Base-by-base conservation (phyloP, 148 eudicot genomes). In the Gaultheria prostrata region DNA sequence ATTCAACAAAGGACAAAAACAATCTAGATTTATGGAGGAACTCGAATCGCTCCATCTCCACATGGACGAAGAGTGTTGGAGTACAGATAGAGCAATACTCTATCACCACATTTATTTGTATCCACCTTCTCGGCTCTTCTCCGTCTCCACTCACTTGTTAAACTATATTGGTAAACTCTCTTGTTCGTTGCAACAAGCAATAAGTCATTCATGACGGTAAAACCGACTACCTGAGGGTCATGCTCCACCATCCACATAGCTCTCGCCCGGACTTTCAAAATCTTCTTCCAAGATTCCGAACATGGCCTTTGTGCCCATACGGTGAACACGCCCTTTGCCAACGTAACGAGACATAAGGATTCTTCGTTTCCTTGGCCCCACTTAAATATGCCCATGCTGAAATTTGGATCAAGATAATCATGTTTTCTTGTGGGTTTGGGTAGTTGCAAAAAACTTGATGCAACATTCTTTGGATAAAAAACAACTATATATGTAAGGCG, bases 41-140 rank as follows among this genome's bases (percentile, higher is more conserved):
- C 11, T 21, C 0, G 65, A 21, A 11, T 6, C 11, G 65, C 65
- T 59, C 65, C 65, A 59, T 20, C 11, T 21, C 81, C 81, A 10
- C 81, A 78, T 9, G 48, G 69, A 9, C 81, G 81, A 20, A 78
- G 48, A 33, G 81, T 78, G n/a, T 30, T 78, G 39, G 67, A 78
- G 4, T 78, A 56, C 1, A 30, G 35, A 33, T 78, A 63, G 48
- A 78, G 20, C 1, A 18, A 56, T 6, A 33, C 69, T 0, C 3
- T 32, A 3, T 8, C 17, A 8, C 67, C 32, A 11, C 81, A 78
- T 78, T 13, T 21, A 54, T 78, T 24, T 1, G 15, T 12, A 20
- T 69, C 33, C 13, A 53, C 26, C 35, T 32, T 53, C 18, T 78
- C 18, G 0, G 65, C 80, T 30, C 14, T 54, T 30, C 18, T 30